Conservation (phyloP, 495 filamentous ascomycete genomes). For the Lasiosphaeriaceae sp. region DNA sequence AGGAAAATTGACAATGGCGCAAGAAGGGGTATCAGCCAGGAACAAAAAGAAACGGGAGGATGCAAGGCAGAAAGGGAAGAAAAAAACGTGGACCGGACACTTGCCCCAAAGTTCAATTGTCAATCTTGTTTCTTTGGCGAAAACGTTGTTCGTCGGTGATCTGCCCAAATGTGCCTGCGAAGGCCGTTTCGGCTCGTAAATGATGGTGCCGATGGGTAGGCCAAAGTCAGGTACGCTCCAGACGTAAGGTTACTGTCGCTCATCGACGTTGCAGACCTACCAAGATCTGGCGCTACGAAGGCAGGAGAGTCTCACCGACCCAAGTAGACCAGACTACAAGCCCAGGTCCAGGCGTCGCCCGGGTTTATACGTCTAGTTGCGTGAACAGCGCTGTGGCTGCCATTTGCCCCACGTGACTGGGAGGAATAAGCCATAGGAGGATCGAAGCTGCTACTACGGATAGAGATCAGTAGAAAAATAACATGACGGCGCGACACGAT, state of each 20-base stretch:
- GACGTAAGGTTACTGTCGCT: slow-evolving; percentile 1
- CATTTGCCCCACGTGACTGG: too few relatives aligned
- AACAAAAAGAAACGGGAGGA: slow-evolving; percentile 3
- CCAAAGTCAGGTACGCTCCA: slow-evolving; percentile 7
- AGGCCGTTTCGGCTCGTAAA: slow-evolving; percentile 17
- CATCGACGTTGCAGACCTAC: slow-evolving; percentile 6
- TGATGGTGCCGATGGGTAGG: slow-evolving; percentile 12
- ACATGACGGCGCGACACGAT: too few relatives aligned
- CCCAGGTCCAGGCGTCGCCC: background rate
- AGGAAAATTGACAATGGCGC: slow-evolving; percentile 6
- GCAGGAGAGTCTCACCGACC: background rate
- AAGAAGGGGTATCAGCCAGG: slow-evolving; percentile 3
- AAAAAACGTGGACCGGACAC: background rate
- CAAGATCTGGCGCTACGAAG: background rate
- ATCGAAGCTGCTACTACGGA: too few relatives aligned
- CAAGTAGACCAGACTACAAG: background rate
- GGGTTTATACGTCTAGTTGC: too few relatives aligned
- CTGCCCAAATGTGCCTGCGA: background rate
- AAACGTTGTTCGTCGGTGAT: background rate
- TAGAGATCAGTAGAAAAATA: too few relatives aligned
- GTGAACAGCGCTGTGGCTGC: too few relatives aligned
- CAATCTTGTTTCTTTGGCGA: background rate
- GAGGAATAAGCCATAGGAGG: too few relatives aligned
- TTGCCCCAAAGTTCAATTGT: background rate
- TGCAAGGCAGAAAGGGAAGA: background rate